Percentiles rank a stretch among this genome's conserved stretches.
phyloP scores from a whole-genome alignment of 495 filamentous ascomycete genomes.

The Podospora tetraspora region DNA sequence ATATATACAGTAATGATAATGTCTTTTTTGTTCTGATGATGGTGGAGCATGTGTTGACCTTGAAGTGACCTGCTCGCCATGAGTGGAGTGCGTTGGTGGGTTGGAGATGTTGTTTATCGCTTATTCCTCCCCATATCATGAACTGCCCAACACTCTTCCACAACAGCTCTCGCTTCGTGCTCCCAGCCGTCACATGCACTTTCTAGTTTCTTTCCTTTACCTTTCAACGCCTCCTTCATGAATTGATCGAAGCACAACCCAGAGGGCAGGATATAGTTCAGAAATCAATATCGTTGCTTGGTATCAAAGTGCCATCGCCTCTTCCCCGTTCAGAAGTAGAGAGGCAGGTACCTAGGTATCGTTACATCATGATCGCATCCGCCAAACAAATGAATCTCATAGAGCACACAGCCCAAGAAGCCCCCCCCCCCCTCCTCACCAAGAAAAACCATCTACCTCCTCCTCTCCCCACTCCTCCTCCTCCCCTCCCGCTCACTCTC shows the following conservation, averaged over 20 bases:
- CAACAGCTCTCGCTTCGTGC: too few relatives aligned
- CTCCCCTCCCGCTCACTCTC: slow-evolving; percentile 5
- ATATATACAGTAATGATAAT: slow-evolving; percentile 14
- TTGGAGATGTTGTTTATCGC: background rate
- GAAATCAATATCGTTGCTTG: background rate
- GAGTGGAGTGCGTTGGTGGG: background rate
- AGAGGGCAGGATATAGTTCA: background rate
- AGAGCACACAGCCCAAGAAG: background rate
- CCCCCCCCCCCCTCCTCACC: too few relatives aligned
- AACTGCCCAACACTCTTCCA: too few relatives aligned
- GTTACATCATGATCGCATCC: background rate
- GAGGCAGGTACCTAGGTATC: background rate
- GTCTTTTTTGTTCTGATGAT: slow-evolving; percentile 2
- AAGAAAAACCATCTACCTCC: slow-evolving; percentile 2
- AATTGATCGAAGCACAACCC: too few relatives aligned
- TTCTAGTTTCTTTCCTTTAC: too few relatives aligned
- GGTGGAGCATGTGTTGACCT: too few relatives aligned
- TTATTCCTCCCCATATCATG: too few relatives aligned
- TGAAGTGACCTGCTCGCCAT: background rate
- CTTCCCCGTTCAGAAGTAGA: background rate
- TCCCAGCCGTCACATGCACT: too few relatives aligned
- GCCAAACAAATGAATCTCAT: background rate
- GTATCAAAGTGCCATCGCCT: background rate
- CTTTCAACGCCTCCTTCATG: too few relatives aligned
- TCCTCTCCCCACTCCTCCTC: slow-evolving; percentile 5